phyloP scores from a whole-genome alignment of 1,284 basidiomycete genomes.

The Trametes versicolor region DNA sequence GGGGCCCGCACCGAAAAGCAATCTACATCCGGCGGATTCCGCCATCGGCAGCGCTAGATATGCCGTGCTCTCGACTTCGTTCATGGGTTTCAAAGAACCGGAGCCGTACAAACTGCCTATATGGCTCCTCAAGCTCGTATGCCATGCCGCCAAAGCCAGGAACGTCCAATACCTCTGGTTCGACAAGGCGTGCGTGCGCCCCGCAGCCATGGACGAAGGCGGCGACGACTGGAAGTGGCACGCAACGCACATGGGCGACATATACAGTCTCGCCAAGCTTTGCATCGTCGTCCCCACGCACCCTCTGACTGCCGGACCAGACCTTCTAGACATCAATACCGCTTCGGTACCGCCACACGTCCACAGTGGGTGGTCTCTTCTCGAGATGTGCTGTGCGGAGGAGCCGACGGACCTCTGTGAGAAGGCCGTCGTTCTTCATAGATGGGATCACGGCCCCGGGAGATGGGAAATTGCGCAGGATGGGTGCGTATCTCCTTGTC shows the following conservation, averaged over 20 bases:
- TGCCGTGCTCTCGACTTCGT: not conserved
- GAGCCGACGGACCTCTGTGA: not conserved
- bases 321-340: no score
- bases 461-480: not conserved
- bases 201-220: not conserved
- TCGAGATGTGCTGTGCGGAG: not conserved
- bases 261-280: conserved; percentile 29
- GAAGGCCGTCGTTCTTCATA: not conserved
- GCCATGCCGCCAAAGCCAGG: not conserved
- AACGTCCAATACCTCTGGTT: not conserved
- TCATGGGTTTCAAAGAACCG: not conserved
- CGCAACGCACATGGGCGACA: conserved; percentile 6
- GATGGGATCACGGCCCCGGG: not conserved
- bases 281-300: conserved; percentile 26
- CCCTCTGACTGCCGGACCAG: no score
- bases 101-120: not conserved
- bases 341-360: not conserved
- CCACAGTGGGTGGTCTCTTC: not conserved
- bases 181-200: not conserved
- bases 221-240: not conserved
- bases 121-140: no score
- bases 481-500: no score
- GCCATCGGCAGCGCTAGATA: not conserved
- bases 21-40: no score
- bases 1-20: no score